A percentile compares a stretch with the other conserved stretches of the same genome.
phyloP scores from a whole-genome alignment of 768 basidiomycete genomes.

The Panaeolus papilionaceus region DNA sequence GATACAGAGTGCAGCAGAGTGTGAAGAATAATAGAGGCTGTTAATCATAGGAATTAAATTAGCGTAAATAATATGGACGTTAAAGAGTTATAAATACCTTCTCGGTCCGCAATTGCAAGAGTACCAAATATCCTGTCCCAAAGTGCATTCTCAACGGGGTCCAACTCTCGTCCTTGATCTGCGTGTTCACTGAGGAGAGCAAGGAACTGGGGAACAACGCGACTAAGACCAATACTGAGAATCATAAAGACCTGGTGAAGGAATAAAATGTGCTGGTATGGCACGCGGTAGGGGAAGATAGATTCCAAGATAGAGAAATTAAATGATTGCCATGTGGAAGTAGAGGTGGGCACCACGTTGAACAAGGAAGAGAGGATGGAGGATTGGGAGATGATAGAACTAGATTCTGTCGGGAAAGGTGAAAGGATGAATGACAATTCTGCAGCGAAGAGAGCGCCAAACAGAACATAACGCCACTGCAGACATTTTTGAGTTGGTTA shows the following conservation, averaged over 20 bases:
- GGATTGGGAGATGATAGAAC: conserved; percentile 23
- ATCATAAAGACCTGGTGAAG: conserved; percentile 82
- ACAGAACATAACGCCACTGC: conserved; percentile 86
- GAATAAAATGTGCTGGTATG: conserved; percentile 79
- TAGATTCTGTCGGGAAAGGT: conserved; percentile 46
- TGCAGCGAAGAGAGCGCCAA: conserved; percentile 60
- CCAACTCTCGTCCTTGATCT: conserved; percentile 30
- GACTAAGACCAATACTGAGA: conserved; percentile 71
- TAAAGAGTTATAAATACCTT: conserved; percentile 43
- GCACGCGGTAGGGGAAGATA: conserved; percentile 68
- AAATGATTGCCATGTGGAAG: conserved; percentile 25
- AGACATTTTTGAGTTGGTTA: conserved; percentile 17
- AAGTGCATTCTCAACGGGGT: conserved; percentile 45
- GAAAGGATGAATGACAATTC: conserved; percentile 73
- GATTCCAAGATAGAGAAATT: conserved; percentile 32
- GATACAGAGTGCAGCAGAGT: conserved; percentile 60
- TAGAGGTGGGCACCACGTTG: conserved; percentile 19
- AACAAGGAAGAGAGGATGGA: conserved; percentile 22
- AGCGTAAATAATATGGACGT: conserved; percentile 3
- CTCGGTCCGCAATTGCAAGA: conserved; percentile 55
- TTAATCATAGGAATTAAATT: conserved; percentile 3
- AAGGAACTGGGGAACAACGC: conserved; percentile 73
- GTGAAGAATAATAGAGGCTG: conserved; percentile 60
- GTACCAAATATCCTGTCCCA: conserved; percentile 51
- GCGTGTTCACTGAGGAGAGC: conserved; percentile 36